These are phyloP conservation scores for Limonium bicolor DNA, from an alignment of 148 eudicot species.

Conservation along the genomic window DNA sequence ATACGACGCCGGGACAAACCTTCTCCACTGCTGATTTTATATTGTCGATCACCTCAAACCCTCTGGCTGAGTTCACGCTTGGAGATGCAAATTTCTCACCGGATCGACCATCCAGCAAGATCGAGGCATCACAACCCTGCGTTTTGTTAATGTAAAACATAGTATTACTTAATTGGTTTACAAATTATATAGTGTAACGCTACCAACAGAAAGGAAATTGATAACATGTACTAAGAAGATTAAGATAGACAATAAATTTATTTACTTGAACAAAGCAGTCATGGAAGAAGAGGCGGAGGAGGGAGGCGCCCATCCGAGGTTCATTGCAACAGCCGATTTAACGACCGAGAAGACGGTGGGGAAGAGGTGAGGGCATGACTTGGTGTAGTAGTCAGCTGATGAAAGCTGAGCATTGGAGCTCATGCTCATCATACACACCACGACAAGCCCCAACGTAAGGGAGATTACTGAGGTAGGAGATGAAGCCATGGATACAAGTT, in stretches of 20 bases:
- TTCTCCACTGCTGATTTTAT: constrained; percentile 74
- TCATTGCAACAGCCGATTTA: constrained; percentile 43
- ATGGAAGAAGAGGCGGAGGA: constrained; percentile 74
- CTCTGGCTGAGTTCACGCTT: constrained; percentile 62
- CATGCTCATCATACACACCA: too few species aligned
- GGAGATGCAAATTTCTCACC: constrained; percentile 64
- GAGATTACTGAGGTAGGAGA: too few species aligned
- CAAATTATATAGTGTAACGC: not conserved
- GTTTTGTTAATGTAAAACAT: not conserved
- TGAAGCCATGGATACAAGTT: too few species aligned
- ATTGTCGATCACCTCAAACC: constrained; percentile 62
- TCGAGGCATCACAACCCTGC: constrained; percentile 81
- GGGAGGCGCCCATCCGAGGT: constrained; percentile 84
- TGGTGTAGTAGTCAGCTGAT: constrained; percentile 39
- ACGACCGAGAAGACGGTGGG: constrained; percentile 31
- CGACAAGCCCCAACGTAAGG: too few species aligned
- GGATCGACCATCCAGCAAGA: constrained; percentile 44
- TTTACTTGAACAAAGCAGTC: constrained; percentile 85
- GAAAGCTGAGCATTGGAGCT: constrained; percentile 64
- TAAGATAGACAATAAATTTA: not conserved
- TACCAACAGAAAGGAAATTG: not conserved
- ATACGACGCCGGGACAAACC: constrained; percentile 59
- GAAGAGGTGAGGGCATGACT: constrained; percentile 48
- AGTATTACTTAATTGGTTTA: not conserved
- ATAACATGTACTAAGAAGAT: not conserved